phyloP scores from a whole-genome alignment of 345 rosid species.

The Pistacia vera region DNA sequence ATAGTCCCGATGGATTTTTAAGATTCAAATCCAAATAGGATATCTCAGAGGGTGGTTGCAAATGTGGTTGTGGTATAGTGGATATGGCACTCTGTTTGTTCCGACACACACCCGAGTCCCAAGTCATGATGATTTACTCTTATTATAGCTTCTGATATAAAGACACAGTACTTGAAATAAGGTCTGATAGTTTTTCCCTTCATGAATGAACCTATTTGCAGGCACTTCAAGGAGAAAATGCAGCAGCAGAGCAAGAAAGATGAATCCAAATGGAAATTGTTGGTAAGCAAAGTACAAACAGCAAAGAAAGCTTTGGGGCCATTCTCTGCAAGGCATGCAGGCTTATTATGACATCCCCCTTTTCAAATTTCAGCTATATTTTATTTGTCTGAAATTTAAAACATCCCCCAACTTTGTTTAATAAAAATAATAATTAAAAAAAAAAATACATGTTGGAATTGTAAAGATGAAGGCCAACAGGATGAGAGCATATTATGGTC shows the following conservation, averaged over 20 bases:
- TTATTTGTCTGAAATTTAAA: background rate
- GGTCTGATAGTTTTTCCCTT: background rate
- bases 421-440: too few relatives aligned
- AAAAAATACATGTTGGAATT: background rate
- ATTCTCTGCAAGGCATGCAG: slow-evolving; percentile 37
- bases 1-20: background rate
- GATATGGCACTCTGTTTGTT: too few relatives aligned
- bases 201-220: slow-evolving; percentile 11
- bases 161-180: too few relatives aligned
- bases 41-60: too few relatives aligned
- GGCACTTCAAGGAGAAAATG: slow-evolving; percentile 72
- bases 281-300: slow-evolving; percentile 66
- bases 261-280: slow-evolving; percentile 63
- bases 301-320: slow-evolving; percentile 62
- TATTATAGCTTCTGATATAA: too few relatives aligned
- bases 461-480: background rate
- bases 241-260: slow-evolving; percentile 73
- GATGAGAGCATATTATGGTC: too few relatives aligned
- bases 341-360: slow-evolving; percentile 28
- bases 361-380: background rate
- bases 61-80: too few relatives aligned
- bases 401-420: background rate
- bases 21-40: too few relatives aligned
- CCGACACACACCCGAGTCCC: too few relatives aligned
- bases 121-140: too few relatives aligned